These are phyloP conservation scores for Leishmania guyanensis DNA, from an alignment of 208 protist species.

Conservation along the genomic window DNA sequence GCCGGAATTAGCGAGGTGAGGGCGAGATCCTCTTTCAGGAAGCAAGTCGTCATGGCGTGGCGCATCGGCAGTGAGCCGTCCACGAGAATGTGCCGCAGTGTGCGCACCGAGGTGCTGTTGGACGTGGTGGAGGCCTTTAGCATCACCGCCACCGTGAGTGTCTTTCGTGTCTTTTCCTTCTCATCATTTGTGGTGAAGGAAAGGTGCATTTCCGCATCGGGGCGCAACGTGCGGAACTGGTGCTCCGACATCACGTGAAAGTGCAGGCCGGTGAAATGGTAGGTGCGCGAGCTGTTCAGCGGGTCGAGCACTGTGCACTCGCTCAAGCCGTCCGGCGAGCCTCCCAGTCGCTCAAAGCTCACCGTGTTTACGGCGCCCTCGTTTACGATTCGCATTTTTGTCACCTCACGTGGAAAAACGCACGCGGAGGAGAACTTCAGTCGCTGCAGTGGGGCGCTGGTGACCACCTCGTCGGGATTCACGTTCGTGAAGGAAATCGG, in stretches of 20 bases:
- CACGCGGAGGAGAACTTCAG: conserved; percentile 67
- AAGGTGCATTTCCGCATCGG: conserved; percentile 75
- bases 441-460: conserved; percentile 21
- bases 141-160: conserved; percentile 61
- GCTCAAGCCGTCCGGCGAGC: conserved; percentile 35
- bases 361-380: conserved; percentile 52
- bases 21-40: conserved; percentile 52
- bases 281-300: conserved; percentile 34
- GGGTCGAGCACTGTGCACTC: conserved; percentile 66
- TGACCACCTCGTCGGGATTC: conserved; percentile 46
- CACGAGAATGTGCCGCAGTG: conserved; percentile 68
- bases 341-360: conserved; percentile 33
- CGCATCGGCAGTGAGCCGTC: conserved; percentile 57
- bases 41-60: conserved; percentile 66
- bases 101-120: conserved; percentile 57
- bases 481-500: conserved; percentile 75
- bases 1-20: conserved; percentile 50
- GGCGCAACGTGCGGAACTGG: conserved; percentile 48
- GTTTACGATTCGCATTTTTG: conserved; percentile 66
- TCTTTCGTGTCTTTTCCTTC: conserved; percentile 24
- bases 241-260: conserved; percentile 74
- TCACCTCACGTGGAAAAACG: conserved; percentile 46
- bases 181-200: conserved; percentile 38
- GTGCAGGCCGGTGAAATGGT: conserved; percentile 62
- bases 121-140: conserved; percentile 55